A percentile compares a stretch with the other conserved stretches of the same genome.
These are phyloP conservation scores for Myochromella boudieri DNA, from an alignment of 768 basidiomycete species.

Conservation along the genomic window DNA sequence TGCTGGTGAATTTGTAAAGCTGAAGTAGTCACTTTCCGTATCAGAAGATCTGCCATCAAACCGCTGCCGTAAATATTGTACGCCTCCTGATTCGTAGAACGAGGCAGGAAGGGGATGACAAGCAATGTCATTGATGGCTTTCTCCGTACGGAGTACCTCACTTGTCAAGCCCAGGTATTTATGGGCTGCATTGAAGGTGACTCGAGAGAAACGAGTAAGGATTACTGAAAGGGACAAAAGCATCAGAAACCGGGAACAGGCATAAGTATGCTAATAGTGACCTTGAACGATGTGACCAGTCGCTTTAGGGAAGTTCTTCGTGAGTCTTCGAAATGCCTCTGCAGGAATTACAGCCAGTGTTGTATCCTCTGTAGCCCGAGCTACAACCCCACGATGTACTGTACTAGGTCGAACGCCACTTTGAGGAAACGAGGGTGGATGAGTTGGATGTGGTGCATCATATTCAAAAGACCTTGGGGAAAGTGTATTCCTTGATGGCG, in stretches of 20 bases:
- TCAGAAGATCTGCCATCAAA: constrained; percentile 67
- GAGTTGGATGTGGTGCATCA: constrained; percentile 17
- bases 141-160: constrained; percentile 94
- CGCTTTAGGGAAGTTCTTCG: constrained; percentile 96
- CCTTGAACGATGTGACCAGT: constrained; percentile 96
- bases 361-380: constrained; percentile 91
- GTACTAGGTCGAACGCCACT: constrained; percentile 18
- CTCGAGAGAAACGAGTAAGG: constrained; percentile 91
- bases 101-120: constrained; percentile 89
- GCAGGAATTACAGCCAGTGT: constrained; percentile 99
- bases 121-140: constrained; percentile 95
- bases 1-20: constrained; percentile 28
- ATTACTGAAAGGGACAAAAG: constrained; percentile 56
- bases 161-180: constrained; percentile 93
- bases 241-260: not conserved
- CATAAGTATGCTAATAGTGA: constrained; percentile 22
- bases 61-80: constrained; percentile 87
- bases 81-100: constrained; percentile 91
- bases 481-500: constrained; percentile 25
- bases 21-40: constrained; percentile 60
- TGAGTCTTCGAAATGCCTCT: constrained; percentile 91
- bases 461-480: constrained; percentile 26
- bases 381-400: constrained; percentile 73
- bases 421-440: constrained; percentile 20
- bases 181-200: constrained; percentile 97